Base-by-base conservation (phyloP, 768 basidiomycete genomes). In the Agaricus subrufescens region DNA sequence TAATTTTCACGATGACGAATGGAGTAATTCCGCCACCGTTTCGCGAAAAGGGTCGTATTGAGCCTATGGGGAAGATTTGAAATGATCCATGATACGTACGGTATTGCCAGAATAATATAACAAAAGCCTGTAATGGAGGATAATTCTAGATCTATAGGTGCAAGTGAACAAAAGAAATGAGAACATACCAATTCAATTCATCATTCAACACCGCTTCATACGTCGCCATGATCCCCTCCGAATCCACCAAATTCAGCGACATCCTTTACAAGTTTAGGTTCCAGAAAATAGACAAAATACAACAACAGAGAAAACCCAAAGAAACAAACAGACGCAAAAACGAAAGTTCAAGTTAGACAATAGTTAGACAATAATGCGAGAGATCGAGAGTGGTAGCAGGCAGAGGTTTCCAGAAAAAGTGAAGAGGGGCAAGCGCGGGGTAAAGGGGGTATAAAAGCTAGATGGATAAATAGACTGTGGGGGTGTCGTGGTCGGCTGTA, bases 51-150 rank as follows among this genome's bases (percentile, higher is more conserved):
- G 34, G 11, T 7, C 34, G 5, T 34, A 8, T 4, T 34, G 3
- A 34, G 34, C 34, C 7, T 11, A 6, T 34, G 29, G 8, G 30
- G 15, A n/a, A 12, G 23, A 1, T 46, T 3, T 30, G 12, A 46
- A 46, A 10, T 4, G 45, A 47, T 31, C 34, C 7, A 30, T 47
- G n/a, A 0, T 7, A 34, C 66, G 61, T 58, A 71, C 67, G 42
- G 60, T 62, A 43, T 66, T 66, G 55, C 55, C 65, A n/a, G 58
- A 54, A 62, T 67, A 68, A 55, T 65, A 59, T 15, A 68, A 59
- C 39, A 66, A 58, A 31, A 69, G 52, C 69, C 66, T 69, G 42
- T 48, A 52, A 19, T 26, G 29, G 5, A 9, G 19, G 2, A 26
- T 29, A n/a, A 7, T n/a, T 14, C 29, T 30, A 11, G n/a, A 14